Conservation (phyloP, 495 filamentous ascomycete genomes). For the Platismatia glauca region DNA sequence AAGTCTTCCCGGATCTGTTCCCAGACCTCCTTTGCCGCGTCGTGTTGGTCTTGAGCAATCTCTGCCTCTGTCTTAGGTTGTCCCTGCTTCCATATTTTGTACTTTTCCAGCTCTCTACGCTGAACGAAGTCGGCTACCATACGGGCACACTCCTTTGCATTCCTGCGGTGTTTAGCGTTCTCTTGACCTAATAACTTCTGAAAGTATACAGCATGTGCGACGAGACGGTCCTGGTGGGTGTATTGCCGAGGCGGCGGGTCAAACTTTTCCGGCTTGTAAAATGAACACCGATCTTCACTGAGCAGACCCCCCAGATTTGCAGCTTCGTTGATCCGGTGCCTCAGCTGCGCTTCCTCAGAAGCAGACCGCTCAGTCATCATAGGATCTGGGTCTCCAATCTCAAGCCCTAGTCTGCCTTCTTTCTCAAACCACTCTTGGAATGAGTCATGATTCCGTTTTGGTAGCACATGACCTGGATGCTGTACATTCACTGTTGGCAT, state of each 20-base stretch:
- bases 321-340: constrained; percentile 56
- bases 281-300: constrained; percentile 58
- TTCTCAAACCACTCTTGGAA: constrained; percentile 50
- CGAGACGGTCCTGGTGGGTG: constrained; percentile 75
- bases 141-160: constrained; percentile 55
- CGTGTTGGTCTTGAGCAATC: constrained; percentile 38
- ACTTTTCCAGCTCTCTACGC: constrained; percentile 37
- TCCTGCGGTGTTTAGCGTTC: constrained; percentile 55
- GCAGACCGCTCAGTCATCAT: constrained; percentile 49
- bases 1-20: constrained; percentile 62
- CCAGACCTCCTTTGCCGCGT: constrained; percentile 46
- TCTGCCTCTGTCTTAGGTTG: constrained; percentile 66
- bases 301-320: constrained; percentile 66
- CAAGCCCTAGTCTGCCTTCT: constrained; percentile 31
- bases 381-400: constrained; percentile 32
- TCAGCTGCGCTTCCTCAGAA: constrained; percentile 39
- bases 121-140: constrained; percentile 29
- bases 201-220: constrained; percentile 72
- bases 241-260: constrained; percentile 66
- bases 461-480: constrained; percentile 43
- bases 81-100: constrained; percentile 52
- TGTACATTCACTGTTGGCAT: constrained; percentile 43
- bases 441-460: constrained; percentile 37
- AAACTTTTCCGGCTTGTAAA: constrained; percentile 69
- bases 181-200: constrained; percentile 69